Evolutionary conservation across 2,329 filamentous ascomycete species (phyloP), one percentile per base, ranked within the genome.

Genomic region (Ustulina deusta): DNA sequence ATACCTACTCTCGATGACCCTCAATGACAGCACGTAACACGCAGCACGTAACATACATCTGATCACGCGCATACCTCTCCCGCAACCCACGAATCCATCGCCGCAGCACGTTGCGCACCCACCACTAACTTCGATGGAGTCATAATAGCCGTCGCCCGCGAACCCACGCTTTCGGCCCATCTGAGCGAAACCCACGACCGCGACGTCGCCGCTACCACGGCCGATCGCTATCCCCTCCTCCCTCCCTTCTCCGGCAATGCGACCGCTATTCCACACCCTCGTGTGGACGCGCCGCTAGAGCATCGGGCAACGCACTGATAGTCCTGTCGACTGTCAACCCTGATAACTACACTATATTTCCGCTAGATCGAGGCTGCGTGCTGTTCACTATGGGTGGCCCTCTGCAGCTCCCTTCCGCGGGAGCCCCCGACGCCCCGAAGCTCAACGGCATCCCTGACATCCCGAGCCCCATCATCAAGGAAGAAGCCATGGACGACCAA

Each of bases 401-500:
- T 34, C 48, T 61, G 57, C 54, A 58, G 40, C 46, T 48, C 3
- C 61, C 62, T 22, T 60, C 63, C 54, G 71, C 67, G 48, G 52
- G 56, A 17, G 66, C 63, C 38, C 63, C 65, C 55, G 61, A 69
- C 42, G 67, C 68, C 20, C 57, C 71, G 54, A 63, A 67, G 49
- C 54, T 71, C 60, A 59, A 65, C 57, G 63, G 58, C 59, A 29
- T 63, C 3, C 36, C 58, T 46, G 63, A 67, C 22, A 46, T 61
- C 22, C 7, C 68, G 44, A 72, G 70, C 27, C 70, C 69, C 38
- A 48, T 57, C 38, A 76, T 76, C 69, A 75, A 76, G 70, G 67
- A 76, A 51, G 75, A 76, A 38, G 65, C 65, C 63, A 71, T 75
- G 62, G 68, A 73, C 61, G 70, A 74, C 54, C 66, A 71, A 49